Percentiles rank a stretch among this genome's conserved stretches.
These are phyloP conservation scores for Dictyostelium purpureum DNA, from an alignment of 78 protist species.

Conservation along the genomic window DNA sequence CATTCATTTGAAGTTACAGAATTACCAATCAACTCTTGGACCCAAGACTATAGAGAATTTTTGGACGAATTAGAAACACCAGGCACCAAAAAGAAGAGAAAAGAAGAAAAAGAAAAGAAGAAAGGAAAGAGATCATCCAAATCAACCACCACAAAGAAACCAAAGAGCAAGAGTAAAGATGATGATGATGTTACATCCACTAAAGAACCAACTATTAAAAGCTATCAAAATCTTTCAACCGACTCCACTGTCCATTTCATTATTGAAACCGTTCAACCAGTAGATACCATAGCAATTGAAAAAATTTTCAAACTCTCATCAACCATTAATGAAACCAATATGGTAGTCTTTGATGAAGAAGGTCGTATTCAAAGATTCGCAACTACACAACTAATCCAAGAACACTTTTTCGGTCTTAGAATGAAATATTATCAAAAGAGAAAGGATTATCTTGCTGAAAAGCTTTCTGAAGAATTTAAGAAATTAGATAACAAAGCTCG, in stretches of 20 bases:
- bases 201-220: neutral
- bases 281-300: constrained; percentile 57
- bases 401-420: constrained; percentile 91
- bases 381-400: constrained; percentile 72
- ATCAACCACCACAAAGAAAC: constrained; percentile 73
- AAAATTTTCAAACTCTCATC: neutral
- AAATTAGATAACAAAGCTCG: constrained; percentile 88
- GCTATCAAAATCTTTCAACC: neutral
- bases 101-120: constrained; percentile 29
- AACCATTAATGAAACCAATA: constrained; percentile 79
- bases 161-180: constrained; percentile 92
- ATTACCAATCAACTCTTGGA: constrained; percentile 88
- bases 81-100: neutral
- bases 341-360: constrained; percentile 90
- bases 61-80: neutral
- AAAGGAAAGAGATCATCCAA: neutral
- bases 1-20: constrained; percentile 74
- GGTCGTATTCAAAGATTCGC: constrained; percentile 90
- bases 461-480: neutral
- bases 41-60: constrained; percentile 90
- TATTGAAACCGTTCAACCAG: constrained; percentile 41
- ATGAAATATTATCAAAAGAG: constrained; percentile 88
- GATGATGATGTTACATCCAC: neutral
- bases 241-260: constrained; percentile 75
- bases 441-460: constrained; percentile 41